phyloP scores from a whole-genome alignment of 441 rosid genomes.

The Populus hybrid region DNA sequence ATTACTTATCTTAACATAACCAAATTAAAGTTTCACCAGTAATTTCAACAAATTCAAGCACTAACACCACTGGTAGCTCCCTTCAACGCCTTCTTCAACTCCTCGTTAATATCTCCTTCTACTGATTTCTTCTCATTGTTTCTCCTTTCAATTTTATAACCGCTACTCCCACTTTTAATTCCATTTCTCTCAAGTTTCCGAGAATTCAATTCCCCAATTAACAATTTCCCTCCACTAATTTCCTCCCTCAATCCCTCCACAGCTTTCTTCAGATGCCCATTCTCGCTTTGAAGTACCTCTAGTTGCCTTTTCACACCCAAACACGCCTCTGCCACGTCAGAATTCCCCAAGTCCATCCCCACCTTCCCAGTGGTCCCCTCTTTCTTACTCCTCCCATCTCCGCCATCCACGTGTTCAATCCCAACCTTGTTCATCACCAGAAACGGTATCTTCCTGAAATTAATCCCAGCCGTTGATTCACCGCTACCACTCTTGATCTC shows the following conservation, averaged over 20 bases:
- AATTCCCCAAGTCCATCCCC: conserved; percentile 20
- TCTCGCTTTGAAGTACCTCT: conserved; percentile 63
- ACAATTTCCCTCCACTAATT: conserved; percentile 26
- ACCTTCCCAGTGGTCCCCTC: not conserved
- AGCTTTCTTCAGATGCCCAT: conserved; percentile 50
- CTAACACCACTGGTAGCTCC: conserved; percentile 32
- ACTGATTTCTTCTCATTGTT: conserved; percentile 42
- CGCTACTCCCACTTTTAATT: conserved; percentile 10
- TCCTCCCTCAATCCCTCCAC: conserved; percentile 72
- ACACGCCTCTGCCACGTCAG: conserved; percentile 49
- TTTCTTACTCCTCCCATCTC: conserved; percentile 24
- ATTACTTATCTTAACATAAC: not conserved
- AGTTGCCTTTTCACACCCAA: conserved; percentile 48
- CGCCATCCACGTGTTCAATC: conserved; percentile 60
- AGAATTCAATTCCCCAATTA: conserved; percentile 24
- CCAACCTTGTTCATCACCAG: conserved; percentile 81
- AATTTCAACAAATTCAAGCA: not conserved
- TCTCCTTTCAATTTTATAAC: conserved; percentile 5
- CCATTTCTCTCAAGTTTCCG: conserved; percentile 43
- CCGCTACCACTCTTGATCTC: conserved; percentile 33
- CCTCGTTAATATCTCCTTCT: conserved; percentile 25
- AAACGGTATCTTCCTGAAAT: conserved; percentile 60
- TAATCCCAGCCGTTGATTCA: conserved; percentile 42
- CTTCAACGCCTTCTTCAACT: conserved; percentile 42
- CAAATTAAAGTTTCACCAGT: not conserved